Percentiles rank a stretch among this genome's conserved stretches.
These are phyloP conservation scores for Auriscalpium vulgare DNA, from an alignment of 768 basidiomycete species.

Conservation along the genomic window DNA sequence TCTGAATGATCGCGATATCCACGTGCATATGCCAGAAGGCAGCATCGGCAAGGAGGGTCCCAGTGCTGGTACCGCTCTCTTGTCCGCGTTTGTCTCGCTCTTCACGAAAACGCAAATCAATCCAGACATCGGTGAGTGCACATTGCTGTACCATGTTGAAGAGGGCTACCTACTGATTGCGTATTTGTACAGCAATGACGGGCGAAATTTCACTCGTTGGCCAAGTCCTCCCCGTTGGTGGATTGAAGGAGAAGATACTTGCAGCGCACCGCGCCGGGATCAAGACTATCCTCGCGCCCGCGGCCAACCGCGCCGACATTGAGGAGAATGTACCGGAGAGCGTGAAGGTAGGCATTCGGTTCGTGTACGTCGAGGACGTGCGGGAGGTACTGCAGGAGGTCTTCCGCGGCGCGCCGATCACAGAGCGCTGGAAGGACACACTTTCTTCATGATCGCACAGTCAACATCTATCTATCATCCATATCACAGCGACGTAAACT, in stretches of 20 bases:
- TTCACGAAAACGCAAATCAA: conserved; percentile 79
- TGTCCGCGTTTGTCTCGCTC: conserved; percentile 86
- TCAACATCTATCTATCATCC: background rate
- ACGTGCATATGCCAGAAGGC: conserved; percentile 96
- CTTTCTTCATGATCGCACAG: conserved; percentile 18
- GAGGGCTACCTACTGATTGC: background rate
- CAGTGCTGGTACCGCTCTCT: conserved; percentile 89
- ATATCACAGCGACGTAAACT: background rate
- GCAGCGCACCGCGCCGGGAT: conserved; percentile 97
- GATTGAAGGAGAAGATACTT: conserved; percentile 92
- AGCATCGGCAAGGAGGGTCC: conserved; percentile 94
- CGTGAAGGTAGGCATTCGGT: conserved; percentile 90
- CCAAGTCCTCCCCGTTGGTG: conserved; percentile 93
- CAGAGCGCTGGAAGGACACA: conserved; percentile 64
- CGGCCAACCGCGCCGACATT: conserved; percentile 87
- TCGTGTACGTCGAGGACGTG: conserved; percentile 94
- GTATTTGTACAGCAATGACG: conserved; percentile 70
- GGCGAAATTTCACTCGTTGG: conserved; percentile 96
- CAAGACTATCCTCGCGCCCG: conserved; percentile 82
- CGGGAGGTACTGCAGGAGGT: conserved; percentile 84
- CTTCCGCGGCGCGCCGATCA: conserved; percentile 55
- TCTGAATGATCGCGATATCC: conserved; percentile 80
- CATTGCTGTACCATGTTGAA: background rate
- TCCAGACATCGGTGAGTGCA: conserved; percentile 76
- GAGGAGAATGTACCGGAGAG: conserved; percentile 96